Evolutionary conservation across 495 filamentous ascomycete species (phyloP).

Genomic region (Viridothelium virens): DNA sequence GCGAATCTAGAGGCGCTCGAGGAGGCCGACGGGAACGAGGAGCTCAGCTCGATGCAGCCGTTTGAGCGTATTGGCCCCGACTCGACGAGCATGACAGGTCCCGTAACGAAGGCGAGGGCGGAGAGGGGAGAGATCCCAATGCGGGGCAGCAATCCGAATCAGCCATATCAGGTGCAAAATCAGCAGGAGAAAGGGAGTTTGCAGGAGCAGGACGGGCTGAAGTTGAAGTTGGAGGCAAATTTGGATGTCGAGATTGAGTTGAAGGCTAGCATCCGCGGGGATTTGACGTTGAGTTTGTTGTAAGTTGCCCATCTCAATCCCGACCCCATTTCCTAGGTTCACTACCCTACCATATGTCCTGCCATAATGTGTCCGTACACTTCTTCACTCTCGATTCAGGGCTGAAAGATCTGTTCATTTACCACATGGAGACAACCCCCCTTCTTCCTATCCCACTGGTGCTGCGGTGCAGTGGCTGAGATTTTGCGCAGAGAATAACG

Average conservation of each 20-base stretch:
- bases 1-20: slow-evolving; percentile 36
- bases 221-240: slow-evolving; percentile 39
- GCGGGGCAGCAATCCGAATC: slow-evolving; percentile 37
- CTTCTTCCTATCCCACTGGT: not conserved
- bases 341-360: not conserved
- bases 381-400: not conserved
- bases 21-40: slow-evolving; percentile 38
- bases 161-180: slow-evolving; percentile 32
- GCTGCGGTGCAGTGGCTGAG: slow-evolving; percentile 17
- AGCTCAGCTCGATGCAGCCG: slow-evolving; percentile 39
- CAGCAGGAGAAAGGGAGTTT: slow-evolving; percentile 24
- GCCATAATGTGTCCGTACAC: not conserved
- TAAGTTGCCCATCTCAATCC: slow-evolving; percentile 28
- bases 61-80: slow-evolving; percentile 45
- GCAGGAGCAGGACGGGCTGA: slow-evolving; percentile 37
- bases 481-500: slow-evolving; percentile 22
- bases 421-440: not conserved
- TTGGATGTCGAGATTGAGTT: slow-evolving; percentile 43
- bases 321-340: not conserved
- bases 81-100: slow-evolving; percentile 43
- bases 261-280: slow-evolving; percentile 39
- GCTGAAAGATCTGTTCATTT: not conserved
- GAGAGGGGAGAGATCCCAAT: slow-evolving; percentile 42
- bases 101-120: slow-evolving; percentile 41
- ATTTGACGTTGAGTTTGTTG: slow-evolving; percentile 38